Evolutionary conservation across 306 rosid genomes (phyloP).

Genomic region (Ceratonia siliqua): DNA sequence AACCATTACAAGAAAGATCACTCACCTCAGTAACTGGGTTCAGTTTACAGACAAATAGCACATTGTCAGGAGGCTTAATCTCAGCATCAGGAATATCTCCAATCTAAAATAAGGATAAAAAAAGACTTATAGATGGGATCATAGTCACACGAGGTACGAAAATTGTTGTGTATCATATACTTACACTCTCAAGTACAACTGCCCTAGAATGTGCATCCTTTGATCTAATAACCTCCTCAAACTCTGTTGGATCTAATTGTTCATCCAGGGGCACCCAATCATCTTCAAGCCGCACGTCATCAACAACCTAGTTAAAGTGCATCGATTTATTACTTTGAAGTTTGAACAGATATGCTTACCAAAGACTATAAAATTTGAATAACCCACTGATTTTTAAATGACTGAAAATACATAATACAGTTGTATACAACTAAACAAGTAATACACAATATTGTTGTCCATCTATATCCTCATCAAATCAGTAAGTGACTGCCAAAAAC

Average conservation of each 20-base stretch:
- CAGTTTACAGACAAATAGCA: constrained; percentile 90
- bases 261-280: constrained; percentile 99
- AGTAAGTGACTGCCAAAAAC: constrained; percentile 8
- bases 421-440: constrained; percentile 2
- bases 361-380: constrained; percentile 25
- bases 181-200: constrained; percentile 96
- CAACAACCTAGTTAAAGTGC: constrained; percentile 61
- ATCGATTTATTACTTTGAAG: constrained; percentile 25
- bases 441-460: background rate
- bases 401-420: constrained; percentile 7
- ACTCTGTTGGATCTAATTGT: constrained; percentile 68
- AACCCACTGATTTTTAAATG: constrained; percentile 10
- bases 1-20: constrained; percentile 2
- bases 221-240: constrained; percentile 78
- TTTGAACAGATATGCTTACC: constrained; percentile 21
- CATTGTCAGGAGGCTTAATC: constrained; percentile 89
- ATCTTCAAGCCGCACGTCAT: constrained; percentile 91
- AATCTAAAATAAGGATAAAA: constrained; percentile 55
- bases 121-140: background rate
- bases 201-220: constrained; percentile 94
- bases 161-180: constrained; percentile 32
- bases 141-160: constrained; percentile 9
- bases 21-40: constrained; percentile 96
- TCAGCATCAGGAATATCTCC: constrained; percentile 99
- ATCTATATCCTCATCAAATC: constrained; percentile 6